Percentiles rank a stretch among this genome's conserved stretches.
These are phyloP conservation scores for Symbiodinium pilosum DNA, from an alignment of 73 alveolate species.

Conservation along the genomic window DNA sequence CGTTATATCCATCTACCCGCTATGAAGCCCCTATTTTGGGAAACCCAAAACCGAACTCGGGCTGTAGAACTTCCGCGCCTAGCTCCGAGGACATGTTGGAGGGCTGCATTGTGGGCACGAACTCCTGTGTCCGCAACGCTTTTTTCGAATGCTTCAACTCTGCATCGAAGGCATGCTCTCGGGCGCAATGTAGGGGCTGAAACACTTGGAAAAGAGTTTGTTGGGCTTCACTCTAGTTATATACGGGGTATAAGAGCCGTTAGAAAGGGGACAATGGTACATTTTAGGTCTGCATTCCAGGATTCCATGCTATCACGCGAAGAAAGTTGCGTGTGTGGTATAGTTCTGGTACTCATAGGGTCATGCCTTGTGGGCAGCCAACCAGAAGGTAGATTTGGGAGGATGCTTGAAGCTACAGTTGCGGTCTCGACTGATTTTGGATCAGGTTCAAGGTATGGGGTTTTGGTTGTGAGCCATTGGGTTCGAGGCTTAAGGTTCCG, in stretches of 20 bases:
- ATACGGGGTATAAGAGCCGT: background rate
- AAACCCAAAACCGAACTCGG: too few species aligned
- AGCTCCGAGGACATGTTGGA: constrained; percentile 40
- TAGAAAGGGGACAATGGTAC: background rate
- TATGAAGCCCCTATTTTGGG: too few species aligned
- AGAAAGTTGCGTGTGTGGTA: background rate
- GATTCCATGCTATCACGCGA: background rate
- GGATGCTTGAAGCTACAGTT: too few species aligned
- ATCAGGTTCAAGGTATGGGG: background rate
- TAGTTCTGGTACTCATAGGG: too few species aligned
- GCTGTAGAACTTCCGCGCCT: too few species aligned
- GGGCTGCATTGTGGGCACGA: constrained; percentile 49
- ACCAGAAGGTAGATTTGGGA: too few species aligned
- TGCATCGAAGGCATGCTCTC: constrained; percentile 27
- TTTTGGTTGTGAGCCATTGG: background rate
- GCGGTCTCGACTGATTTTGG: too few species aligned
- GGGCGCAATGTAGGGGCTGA: too few species aligned
- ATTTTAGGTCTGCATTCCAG: too few species aligned
- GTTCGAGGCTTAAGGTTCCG: background rate
- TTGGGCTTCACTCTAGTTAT: background rate
- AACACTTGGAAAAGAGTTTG: too few species aligned
- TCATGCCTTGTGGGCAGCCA: background rate
- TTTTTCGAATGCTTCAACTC: constrained; percentile 87
- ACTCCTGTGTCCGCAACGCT: constrained; percentile 39
- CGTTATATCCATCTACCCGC: too few species aligned